These are phyloP conservation scores for Eragrostis nindensis DNA, from an alignment of 176 grass and related monocot genomes.

Conservation along the genomic window DNA sequence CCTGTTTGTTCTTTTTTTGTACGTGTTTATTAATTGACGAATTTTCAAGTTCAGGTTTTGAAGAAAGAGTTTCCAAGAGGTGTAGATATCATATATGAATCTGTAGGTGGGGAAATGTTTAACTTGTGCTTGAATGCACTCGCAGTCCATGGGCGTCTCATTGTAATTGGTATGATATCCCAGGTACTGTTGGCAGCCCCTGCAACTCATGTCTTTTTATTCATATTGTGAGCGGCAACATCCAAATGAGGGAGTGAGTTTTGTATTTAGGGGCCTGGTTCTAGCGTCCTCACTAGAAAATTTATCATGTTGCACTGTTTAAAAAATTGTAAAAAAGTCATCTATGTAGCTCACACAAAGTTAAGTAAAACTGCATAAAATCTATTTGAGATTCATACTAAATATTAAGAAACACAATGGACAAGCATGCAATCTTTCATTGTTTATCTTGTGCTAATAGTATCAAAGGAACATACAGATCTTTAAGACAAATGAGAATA, in stretches of 20 bases:
- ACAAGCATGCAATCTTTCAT: neutral
- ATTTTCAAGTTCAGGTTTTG: slow-evolving; percentile 63
- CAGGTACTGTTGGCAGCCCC: slow-evolving; percentile 55
- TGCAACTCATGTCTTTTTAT: slow-evolving; percentile 7
- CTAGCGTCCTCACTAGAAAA: neutral
- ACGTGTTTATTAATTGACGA: slow-evolving; percentile 14
- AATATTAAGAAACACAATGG: neutral
- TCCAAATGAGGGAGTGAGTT: slow-evolving; percentile 11
- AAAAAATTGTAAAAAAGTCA: neutral
- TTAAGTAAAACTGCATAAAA: neutral
- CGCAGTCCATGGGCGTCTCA: slow-evolving; percentile 74
- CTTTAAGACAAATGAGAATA: neutral
- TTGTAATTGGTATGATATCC: slow-evolving; percentile 99
- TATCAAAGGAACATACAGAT: neutral
- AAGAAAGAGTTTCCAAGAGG: slow-evolving; percentile 87
- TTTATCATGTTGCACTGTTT: neutral
- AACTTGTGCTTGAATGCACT: slow-evolving; percentile 88
- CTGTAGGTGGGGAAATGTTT: slow-evolving; percentile 98
- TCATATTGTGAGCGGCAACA: slow-evolving; percentile 27
- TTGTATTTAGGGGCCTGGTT: neutral
- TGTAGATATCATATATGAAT: slow-evolving; percentile 96
- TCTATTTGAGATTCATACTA: neutral
- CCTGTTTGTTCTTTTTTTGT: slow-evolving; percentile 31
- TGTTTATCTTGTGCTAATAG: neutral
- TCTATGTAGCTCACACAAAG: neutral